Evolutionary conservation across 768 basidiomycete genomes (phyloP), one percentile per base, ranked within the genome.

Genomic region (Boletellus emodensis): DNA sequence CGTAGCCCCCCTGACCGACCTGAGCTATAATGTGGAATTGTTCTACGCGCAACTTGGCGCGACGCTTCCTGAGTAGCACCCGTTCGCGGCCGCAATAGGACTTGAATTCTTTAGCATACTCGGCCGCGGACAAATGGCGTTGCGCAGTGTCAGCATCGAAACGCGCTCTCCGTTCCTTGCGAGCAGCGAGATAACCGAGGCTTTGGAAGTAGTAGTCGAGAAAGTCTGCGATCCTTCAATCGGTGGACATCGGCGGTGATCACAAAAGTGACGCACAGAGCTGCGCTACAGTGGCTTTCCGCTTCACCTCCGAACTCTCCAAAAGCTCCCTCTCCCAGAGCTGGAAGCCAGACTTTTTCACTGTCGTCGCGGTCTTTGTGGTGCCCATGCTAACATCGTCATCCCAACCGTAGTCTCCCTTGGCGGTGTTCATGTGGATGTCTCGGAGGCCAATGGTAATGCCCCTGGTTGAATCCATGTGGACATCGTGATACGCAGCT

Each of bases 1-100:
- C 96, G 69, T 98, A 99, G 3, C 96, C 96, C 12, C 96, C 96
- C 72, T 99, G 96, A 1, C 96, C 96, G 42, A 99, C 93, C 69
- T 99, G 96, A 1, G 94, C 93, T 56, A 99, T 94, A 67, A 99
- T 95, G 63, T 96, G 91, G 70, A 99, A 99, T 62, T 95, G 90
- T 43, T 97, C 92, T 22, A 99, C 83, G 52, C 84, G 82, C 38
- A 98, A 78, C 65, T 96, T 99, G 11, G 94, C 85, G 34, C 96
- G 79, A n/a, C 96, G 80, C 54, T 88, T 85, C 47, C 96, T 79
- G n/a, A 99, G 76, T 8, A 96, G 66, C 5, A 94, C 94, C 13
- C 95, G 87, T 69, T 99, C 96, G 22, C 94, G 82, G 2, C 94
- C 94, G 55, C 85, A 87, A 70, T 99, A 98, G 0, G 90, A 92